Evolutionary conservation across 2,329 filamentous ascomycete genomes (phyloP), one percentile per base, ranked within the genome.

Genomic region (Botrytis fabae): DNA sequence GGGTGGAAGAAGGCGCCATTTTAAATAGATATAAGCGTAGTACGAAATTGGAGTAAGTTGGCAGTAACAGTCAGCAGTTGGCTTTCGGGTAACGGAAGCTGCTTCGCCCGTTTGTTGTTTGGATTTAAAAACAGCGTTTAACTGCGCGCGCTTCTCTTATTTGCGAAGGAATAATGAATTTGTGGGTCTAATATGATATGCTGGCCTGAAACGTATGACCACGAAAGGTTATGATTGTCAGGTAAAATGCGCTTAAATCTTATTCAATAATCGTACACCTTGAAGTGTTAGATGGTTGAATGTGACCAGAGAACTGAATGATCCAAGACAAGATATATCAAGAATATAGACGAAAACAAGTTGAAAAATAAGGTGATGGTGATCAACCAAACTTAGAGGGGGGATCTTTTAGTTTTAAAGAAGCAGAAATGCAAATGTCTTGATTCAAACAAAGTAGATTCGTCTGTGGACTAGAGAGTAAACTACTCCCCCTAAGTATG

Each of bases 1-100:
- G 70, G 28, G 46, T 38, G 63, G 63, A 68, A 14, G 62, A 38
- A 48, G 70, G 70, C 40, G 70, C 62, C 70, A 72, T 72, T 40
- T 72, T 72, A 35, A 68, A 25, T 57, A 57, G 3, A 60, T 35
- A 22, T 16, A 14, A 35, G 35, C 12, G 70, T n/a, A 20, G 35
- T 35, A 16, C 25, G 16, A 22, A 35, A 32, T 71, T 66, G 40
- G 44, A n/a, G 25, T 32, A 6, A 57, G n/a, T 42, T 32, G 40
- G 8, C n/a, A n/a, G 48, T 22, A 22, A 35, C 7, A 60, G 32
- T 28, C 22, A 28, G 51, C 28, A 7, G 48, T 69, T 48, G 42
- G 46, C 22, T 61, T 57, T 38, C 28, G 28, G 42, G 18, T 25
- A 59, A 20, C 32, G 69, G 38, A 18, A 62, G 38, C 10, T 48